A percentile compares a stretch with the other conserved stretches of the same genome.
Conservation (phyloP, 805 yeast genomes). For the Ogataea ganodermae region DNA sequence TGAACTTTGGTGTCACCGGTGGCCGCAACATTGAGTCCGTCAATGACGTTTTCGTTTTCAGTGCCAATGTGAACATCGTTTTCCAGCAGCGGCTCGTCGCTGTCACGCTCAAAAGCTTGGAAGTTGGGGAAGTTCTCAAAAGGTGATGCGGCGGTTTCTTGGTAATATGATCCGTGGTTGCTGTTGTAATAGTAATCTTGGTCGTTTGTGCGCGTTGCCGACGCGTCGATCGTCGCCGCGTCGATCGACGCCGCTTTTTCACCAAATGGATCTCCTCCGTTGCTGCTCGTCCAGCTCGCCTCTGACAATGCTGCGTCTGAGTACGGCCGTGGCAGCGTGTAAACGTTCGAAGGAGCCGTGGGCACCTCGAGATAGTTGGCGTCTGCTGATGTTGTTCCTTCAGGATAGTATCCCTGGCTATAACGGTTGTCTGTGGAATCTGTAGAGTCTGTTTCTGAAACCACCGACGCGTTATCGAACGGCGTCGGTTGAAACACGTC, state of each 20-base stretch:
- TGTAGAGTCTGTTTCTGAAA: neutral
- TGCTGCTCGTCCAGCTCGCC: neutral
- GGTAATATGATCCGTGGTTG: neutral
- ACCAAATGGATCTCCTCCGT: constrained; percentile 4
- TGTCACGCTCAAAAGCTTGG: constrained; percentile 31
- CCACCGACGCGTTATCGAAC: neutral
- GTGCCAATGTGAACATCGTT: constrained; percentile 17
- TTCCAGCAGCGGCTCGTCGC: constrained; percentile 33
- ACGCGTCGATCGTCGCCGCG: neutral
- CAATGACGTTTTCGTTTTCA: constrained; percentile 17
- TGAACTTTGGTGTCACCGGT: constrained; percentile 42
- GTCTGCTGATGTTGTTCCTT: neutral
- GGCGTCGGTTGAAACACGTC: neutral
- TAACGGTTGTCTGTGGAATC: neutral
- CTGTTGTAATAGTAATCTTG: constrained; percentile 5
- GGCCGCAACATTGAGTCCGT: constrained; percentile 26
- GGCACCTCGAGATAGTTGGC: neutral
- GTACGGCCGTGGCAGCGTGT: neutral
- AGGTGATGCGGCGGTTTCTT: constrained; percentile 2
- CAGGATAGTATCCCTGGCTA: neutral
- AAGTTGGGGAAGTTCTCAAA: constrained; percentile 16
- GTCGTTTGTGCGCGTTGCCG: constrained; percentile 1
- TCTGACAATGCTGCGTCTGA: neutral
- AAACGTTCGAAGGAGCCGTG: neutral
- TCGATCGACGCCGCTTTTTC: constrained; percentile 3